Conservation (phyloP, 2,329 filamentous ascomycete species). For the Cercospora citrullina region DNA sequence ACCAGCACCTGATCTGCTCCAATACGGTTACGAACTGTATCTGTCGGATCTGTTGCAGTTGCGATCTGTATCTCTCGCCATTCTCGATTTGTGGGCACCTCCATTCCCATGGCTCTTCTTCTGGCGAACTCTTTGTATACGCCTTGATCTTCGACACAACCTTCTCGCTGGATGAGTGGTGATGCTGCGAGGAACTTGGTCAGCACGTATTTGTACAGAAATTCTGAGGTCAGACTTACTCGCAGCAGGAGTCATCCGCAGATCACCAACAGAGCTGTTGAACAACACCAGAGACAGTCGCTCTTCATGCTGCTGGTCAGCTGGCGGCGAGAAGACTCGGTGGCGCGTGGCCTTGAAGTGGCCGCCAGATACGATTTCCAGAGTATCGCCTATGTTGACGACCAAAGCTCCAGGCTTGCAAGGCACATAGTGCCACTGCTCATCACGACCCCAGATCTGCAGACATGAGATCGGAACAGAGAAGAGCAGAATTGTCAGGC, state of each 20-base stretch:
- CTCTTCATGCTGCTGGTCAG: conserved; percentile 45
- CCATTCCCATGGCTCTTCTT: conserved; percentile 43
- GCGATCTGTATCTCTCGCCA: conserved; percentile 55
- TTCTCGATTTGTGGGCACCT: conserved; percentile 49
- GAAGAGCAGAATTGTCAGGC: conserved; percentile 45
- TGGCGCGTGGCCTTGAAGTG: conserved; percentile 53
- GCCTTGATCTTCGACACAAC: conserved; percentile 48
- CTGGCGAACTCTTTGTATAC: conserved; percentile 51
- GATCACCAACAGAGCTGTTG: conserved; percentile 49
- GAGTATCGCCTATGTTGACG: conserved; percentile 43
- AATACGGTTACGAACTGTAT: conserved; percentile 44
- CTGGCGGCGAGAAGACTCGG: conserved; percentile 49
- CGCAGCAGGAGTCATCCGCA: conserved; percentile 47
- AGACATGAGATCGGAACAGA: conserved; percentile 43
- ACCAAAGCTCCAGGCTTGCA: conserved; percentile 43
- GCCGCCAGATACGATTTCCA: conserved; percentile 42
- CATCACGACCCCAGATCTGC: conserved; percentile 39
- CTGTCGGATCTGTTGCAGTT: conserved; percentile 40
- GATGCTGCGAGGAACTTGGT: conserved; percentile 31
- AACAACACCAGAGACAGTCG: conserved; percentile 41
- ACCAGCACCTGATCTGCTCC: conserved; percentile 48
- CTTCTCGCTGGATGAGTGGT: conserved; percentile 45
- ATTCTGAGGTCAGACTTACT: neutral
- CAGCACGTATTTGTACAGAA: neutral
- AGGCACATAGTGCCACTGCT: conserved; percentile 43